Evolutionary conservation across 768 basidiomycete genomes (phyloP), one percentile per base, ranked within the genome.

Genomic region (Tephrocybe sp.): DNA sequence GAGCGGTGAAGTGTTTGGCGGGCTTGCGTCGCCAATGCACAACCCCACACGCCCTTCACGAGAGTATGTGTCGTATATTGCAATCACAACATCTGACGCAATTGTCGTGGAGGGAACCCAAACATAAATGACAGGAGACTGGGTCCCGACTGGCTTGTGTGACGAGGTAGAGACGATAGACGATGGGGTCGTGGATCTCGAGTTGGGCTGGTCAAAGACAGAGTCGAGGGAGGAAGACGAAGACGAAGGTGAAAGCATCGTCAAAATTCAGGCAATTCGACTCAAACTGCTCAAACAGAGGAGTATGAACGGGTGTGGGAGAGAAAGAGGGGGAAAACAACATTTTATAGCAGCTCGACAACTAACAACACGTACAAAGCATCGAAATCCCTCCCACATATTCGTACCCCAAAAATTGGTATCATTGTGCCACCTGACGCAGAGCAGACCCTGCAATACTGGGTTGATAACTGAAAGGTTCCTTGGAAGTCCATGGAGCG

Each of bases 121-220:
- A 36, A 67, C 60, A 35, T 60, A 68, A 30, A 47, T 63, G 11
- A 36, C 21, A 7, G 64, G 60, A 34, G 51, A 41, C 9, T 49
- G 28, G 30, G 56, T 47, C 18, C 68, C 64, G 37, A 56, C 64
- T 12, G 34, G 16, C 16, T 45, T 51, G 9, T 30, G 48, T 5
- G 45, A 44, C 12, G 42, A 39, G 37, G 31, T 24, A 12, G 54
- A 58, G 8, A 8, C 44, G 7, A 55, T 21, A 7, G 60, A 61
- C 15, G 66, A 66, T 1, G 73, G 71, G 1, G 70, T 67, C 4
- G 67, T 67, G 12, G 67, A 68, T 26, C 72, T 63, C 21, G 69
- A 72, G 15, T 63, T 60, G 43, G 67, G 58, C 21, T 59, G 63
- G 49, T 60, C 67, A 43, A 65, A 63, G 25, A 65, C 64, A 25